Evolutionary conservation across 805 yeast genomes (phyloP), one percentile per base, ranked within the genome.

Genomic region (Torulaspora delbrueckii): DNA sequence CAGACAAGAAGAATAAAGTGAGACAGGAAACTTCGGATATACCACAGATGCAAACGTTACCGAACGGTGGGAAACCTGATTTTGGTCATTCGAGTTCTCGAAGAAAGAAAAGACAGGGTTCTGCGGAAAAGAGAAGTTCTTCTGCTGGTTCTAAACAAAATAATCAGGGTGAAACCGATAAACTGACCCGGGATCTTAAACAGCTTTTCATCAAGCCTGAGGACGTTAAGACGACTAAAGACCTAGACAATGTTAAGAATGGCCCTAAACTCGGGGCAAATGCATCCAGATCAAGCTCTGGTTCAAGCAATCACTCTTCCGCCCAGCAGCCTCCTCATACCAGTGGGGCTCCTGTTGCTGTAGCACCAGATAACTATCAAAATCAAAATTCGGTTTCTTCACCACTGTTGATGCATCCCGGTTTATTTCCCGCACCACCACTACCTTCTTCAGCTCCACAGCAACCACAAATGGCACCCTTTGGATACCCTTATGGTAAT

Each of bases 41-140:
- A n/a, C 63, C 66, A n/a, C 45, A 49, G 37, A 54, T 57, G 14
- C 67, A 63, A 33, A 41, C 49, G 4, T 46, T 63, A 18, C 67
- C 67, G 7, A 62, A 63, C 36, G 68, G 68, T 19, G 59, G 57
- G 32, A 63, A 52, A 38, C 67, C 68, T 14, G 53, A 62, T 51
- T 62, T 63, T 51, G 68, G 68, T 6, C 50, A 53, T 34, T 48
- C 56, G 27, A 43, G 45, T n/a, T 26, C 48, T 9, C 28, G 45
- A 24, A 33, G 48, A 23, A 47, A 43, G 30, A 40, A 41, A 14
- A 26, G 30, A 25, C 46, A 32, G 25, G 38, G 26, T 18, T 27
- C 43, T 25, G 18, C 40, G 9, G 43, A 30, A 24, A 46, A 32
- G 38, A 35, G 32, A 13, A 37, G 37, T 10, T 37, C 45, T 24